Evolutionary conservation across 805 yeast species (phyloP).

Genomic region (Zygotorulaspora danielsina): DNA sequence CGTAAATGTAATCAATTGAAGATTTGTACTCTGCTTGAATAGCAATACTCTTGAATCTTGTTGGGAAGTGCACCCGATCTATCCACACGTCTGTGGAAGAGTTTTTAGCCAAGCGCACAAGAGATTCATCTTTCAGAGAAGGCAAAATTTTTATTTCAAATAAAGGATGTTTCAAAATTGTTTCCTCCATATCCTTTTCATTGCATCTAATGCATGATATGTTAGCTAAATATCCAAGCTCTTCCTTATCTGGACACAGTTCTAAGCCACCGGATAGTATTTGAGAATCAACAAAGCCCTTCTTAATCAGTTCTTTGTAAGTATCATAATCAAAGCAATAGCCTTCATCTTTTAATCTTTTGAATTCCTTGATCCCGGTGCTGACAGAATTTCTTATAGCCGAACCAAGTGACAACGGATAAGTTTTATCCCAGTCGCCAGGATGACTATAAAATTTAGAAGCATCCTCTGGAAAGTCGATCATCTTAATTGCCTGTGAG

Average conservation of each 20-base stretch:
- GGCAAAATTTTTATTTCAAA: conserved; percentile 19
- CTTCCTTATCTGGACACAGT: conserved; percentile 21
- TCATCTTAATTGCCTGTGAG: conserved; percentile 29
- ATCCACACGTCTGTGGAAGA: conserved; percentile 16
- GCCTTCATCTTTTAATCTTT: conserved; percentile 24
- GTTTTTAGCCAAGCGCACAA: conserved; percentile 23
- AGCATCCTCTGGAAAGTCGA: conserved; percentile 25
- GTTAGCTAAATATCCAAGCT: conserved; percentile 22
- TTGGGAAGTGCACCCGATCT: conserved; percentile 25
- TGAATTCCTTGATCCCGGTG: conserved; percentile 28
- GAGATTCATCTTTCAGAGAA: conserved; percentile 24
- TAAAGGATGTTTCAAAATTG: conserved; percentile 16
- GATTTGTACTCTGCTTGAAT: conserved; percentile 28
- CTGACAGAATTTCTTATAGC: conserved; percentile 25
- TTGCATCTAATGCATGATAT: conserved; percentile 16
- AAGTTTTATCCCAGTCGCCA: conserved; percentile 36
- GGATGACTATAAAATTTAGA: conserved; percentile 26
- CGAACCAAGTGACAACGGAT: conserved; percentile 30
- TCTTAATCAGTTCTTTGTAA: conserved; percentile 25
- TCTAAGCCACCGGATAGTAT: conserved; percentile 20
- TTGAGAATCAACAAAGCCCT: conserved; percentile 17
- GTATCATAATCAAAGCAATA: conserved; percentile 35
- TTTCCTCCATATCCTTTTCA: conserved; percentile 13
- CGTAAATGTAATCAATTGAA: conserved; percentile 24
- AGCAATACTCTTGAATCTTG: conserved; percentile 27